Evolutionary conservation across 148 eudicot species (phyloP).

Genomic region (Dysphania ambrosioides): DNA sequence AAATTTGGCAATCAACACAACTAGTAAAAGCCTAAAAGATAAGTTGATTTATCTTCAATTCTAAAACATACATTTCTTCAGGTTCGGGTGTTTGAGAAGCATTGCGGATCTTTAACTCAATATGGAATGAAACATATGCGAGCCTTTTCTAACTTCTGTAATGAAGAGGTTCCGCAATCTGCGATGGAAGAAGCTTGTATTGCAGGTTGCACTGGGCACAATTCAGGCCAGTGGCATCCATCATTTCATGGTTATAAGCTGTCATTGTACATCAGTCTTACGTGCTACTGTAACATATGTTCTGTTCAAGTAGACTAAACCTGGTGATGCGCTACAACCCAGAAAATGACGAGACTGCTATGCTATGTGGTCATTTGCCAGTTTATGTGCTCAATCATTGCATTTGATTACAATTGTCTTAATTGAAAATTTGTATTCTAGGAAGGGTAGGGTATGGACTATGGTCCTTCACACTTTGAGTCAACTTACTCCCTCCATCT

Average conservation of each 20-base stretch:
- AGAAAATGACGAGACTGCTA: not conserved
- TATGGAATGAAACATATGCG: constrained; percentile 97
- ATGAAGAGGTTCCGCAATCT: constrained; percentile 33
- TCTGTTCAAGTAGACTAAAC: not conserved
- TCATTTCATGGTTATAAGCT: constrained; percentile 24
- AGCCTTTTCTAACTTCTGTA: constrained; percentile 89
- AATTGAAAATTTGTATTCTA: not conserved
- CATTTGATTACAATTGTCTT: not conserved
- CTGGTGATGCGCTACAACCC: too few species aligned
- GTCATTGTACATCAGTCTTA: not conserved
- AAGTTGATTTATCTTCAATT: not conserved
- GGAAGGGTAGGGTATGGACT: not conserved
- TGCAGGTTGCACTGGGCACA: constrained; percentile 33
- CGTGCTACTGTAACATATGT: not conserved
- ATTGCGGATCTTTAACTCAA: constrained; percentile 84
- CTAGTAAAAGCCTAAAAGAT: not conserved
- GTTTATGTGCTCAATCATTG: not conserved
- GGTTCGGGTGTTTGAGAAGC: constrained; percentile 74
- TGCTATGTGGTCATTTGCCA: not conserved
- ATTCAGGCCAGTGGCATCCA: constrained; percentile 30
- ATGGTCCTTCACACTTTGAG: not conserved
- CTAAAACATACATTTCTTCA: not conserved
- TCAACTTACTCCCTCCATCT: too few species aligned
- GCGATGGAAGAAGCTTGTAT: constrained; percentile 53
- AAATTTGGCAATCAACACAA: too few species aligned